Conservation (phyloP, 768 basidiomycete genomes). For the Boletus eberwhitei region DNA sequence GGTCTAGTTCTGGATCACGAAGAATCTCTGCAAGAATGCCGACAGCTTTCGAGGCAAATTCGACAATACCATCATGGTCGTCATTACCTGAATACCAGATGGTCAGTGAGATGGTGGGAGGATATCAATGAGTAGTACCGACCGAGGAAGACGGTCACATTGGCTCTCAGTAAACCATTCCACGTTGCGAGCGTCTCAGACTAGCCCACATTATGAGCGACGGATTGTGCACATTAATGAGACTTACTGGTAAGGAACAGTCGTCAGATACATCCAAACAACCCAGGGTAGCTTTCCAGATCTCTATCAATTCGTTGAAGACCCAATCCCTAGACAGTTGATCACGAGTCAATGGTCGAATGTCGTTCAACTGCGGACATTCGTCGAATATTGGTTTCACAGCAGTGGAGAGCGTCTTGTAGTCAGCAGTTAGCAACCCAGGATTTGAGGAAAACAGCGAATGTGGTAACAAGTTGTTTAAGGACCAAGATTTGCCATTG, state of each 20-base stretch:
- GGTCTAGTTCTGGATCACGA: constrained; percentile 43
- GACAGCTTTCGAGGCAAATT: constrained; percentile 40
- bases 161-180: constrained; percentile 52
- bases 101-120: background rate
- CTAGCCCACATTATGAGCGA: constrained; percentile 26
- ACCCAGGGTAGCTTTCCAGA: constrained; percentile 50
- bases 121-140: constrained; percentile 34
- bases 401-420: constrained; percentile 39
- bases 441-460: constrained; percentile 56
- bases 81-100: constrained; percentile 36
- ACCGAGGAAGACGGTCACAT: constrained; percentile 50
- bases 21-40: constrained; percentile 49
- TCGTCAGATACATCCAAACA: constrained; percentile 46
- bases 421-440: constrained; percentile 54
- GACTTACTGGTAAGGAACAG: constrained; percentile 48
- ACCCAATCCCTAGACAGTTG: constrained; percentile 55
- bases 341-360: constrained; percentile 53
- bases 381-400: constrained; percentile 55
- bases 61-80: constrained; percentile 37
- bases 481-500: constrained; percentile 41
- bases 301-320: constrained; percentile 46
- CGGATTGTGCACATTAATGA: background rate
- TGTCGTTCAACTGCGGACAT: constrained; percentile 49
- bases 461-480: constrained; percentile 46
- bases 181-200: constrained; percentile 51